Conservation (phyloP, 495 filamentous ascomycete species). For the Penicillium malachiteum region DNA sequence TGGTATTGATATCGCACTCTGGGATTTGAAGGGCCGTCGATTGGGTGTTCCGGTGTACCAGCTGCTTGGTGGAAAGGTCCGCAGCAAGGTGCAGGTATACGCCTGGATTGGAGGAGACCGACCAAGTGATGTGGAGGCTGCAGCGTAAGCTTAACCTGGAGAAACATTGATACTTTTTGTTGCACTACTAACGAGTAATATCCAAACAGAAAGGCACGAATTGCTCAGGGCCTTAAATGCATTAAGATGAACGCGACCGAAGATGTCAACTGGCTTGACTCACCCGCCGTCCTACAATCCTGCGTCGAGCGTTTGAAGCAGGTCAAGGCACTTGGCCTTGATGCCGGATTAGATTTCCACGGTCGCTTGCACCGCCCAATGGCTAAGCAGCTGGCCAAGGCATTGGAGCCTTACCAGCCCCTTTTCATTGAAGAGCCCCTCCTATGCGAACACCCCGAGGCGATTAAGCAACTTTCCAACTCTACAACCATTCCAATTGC, state of each 20-base stretch:
- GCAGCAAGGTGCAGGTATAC: slow-evolving; percentile 73
- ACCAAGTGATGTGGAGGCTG: slow-evolving; percentile 65
- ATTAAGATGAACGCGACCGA: slow-evolving; percentile 87
- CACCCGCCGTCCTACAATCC: slow-evolving; percentile 59
- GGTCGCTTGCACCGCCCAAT: slow-evolving; percentile 78
- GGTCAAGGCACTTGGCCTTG: slow-evolving; percentile 71
- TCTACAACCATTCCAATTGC: slow-evolving; percentile 68
- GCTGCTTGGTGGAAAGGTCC: slow-evolving; percentile 73
- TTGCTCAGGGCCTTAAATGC: slow-evolving; percentile 68
- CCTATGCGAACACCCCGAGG: slow-evolving; percentile 68
- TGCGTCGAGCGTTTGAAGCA: slow-evolving; percentile 67
- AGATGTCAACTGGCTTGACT: slow-evolving; percentile 79
- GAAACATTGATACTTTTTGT: background rate
- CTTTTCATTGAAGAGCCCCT: slow-evolving; percentile 81
- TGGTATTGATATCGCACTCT: slow-evolving; percentile 79
- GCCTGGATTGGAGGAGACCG: slow-evolving; percentile 86
- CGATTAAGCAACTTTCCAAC: slow-evolving; percentile 64
- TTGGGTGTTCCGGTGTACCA: slow-evolving; percentile 72
- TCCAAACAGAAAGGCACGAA: slow-evolving; percentile 52
- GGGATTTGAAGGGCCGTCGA: slow-evolving; percentile 67
- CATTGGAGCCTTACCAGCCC: slow-evolving; percentile 67
- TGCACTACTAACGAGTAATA: slow-evolving; percentile 1
- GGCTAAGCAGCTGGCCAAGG: slow-evolving; percentile 77
- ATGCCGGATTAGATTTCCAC: slow-evolving; percentile 77
- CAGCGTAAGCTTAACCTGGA: slow-evolving; percentile 37